Conservation (phyloP, 768 basidiomycete species). For the Xerocomellus intermedius region DNA sequence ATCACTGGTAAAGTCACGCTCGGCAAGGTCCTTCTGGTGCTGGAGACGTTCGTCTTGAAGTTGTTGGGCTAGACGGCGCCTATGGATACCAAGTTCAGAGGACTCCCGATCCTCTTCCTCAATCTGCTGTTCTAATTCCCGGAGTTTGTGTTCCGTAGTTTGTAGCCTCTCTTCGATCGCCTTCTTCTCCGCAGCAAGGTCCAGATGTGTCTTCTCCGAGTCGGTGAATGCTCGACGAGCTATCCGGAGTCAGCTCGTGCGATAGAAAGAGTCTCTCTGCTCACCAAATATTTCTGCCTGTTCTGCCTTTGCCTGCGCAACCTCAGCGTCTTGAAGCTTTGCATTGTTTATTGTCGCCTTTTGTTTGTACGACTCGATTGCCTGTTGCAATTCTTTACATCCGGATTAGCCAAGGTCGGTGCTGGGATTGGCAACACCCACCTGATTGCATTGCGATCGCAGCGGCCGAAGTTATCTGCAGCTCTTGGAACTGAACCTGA, state of each 20-base stretch:
- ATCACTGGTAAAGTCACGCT: slow-evolving; percentile 73
- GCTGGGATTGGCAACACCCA: slow-evolving; percentile 23
- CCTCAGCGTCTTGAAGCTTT: slow-evolving; percentile 65
- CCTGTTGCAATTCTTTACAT: slow-evolving; percentile 56
- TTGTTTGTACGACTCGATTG: slow-evolving; percentile 61
- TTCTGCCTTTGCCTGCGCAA: slow-evolving; percentile 61
- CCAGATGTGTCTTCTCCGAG: slow-evolving; percentile 55
- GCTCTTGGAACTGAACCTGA: slow-evolving; percentile 58
- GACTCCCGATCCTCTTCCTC: slow-evolving; percentile 69
- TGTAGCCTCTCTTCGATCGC: slow-evolving; percentile 48
- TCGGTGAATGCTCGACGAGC: slow-evolving; percentile 63
- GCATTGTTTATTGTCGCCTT: slow-evolving; percentile 59
- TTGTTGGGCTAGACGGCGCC: slow-evolving; percentile 69
- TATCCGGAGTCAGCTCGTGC: slow-evolving; percentile 28
- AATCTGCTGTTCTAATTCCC: slow-evolving; percentile 59
- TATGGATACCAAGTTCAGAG: slow-evolving; percentile 61
- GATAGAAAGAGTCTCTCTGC: slow-evolving; percentile 5
- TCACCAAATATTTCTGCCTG: slow-evolving; percentile 63
- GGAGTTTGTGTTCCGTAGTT: slow-evolving; percentile 49
- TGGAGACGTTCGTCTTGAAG: slow-evolving; percentile 77
- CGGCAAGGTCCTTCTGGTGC: slow-evolving; percentile 76
- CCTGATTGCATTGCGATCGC: slow-evolving; percentile 61
- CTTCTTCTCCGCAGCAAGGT: slow-evolving; percentile 51
- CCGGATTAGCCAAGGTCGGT: not conserved
- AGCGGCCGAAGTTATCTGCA: slow-evolving; percentile 57